phyloP scores from a whole-genome alignment of 2,329 filamentous ascomycete species.

The Colletotrichum cereale region DNA sequence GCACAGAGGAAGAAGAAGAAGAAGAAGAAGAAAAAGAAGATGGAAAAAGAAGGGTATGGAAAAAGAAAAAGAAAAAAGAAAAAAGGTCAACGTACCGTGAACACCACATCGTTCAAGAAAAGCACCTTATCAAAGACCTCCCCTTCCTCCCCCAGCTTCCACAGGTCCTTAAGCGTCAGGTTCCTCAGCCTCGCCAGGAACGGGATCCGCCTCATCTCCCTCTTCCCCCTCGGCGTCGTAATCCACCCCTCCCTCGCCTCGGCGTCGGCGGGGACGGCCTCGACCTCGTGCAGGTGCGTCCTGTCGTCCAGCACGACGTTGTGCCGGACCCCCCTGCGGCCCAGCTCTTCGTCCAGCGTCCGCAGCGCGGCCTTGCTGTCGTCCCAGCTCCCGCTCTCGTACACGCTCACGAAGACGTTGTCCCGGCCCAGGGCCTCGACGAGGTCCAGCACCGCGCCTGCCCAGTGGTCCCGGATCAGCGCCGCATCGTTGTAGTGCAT shows the following conservation, averaged over 20 bases:
- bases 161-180: conserved; percentile 69
- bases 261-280: conserved; percentile 38
- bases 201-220: conserved; percentile 74
- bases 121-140: conserved; percentile 69
- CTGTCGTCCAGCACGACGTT: conserved; percentile 69
- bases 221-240: conserved; percentile 63
- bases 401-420: conserved; percentile 77
- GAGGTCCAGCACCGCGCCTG: conserved; percentile 68
- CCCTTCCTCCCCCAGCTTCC: conserved; percentile 62
- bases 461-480: conserved; percentile 73
- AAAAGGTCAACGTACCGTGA: conserved; percentile 58
- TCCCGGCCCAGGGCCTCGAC: conserved; percentile 68
- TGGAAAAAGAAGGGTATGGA: too few species aligned
- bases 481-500: conserved; percentile 77
- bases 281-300: conserved; percentile 70
- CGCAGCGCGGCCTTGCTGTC: conserved; percentile 72
- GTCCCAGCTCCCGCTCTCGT: conserved; percentile 78
- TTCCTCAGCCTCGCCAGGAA: conserved; percentile 77
- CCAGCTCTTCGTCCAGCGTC: conserved; percentile 68
- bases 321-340: conserved; percentile 62
- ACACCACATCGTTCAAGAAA: conserved; percentile 74
- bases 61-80: too few species aligned
- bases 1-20: too few species aligned
- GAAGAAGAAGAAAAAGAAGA: too few species aligned
- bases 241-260: conserved; percentile 71